A percentile compares a stretch with the other conserved stretches of the same genome.
Evolutionary conservation across 176 grass and related monocot species (phyloP).

Genomic region (Tuctoria greenei): DNA sequence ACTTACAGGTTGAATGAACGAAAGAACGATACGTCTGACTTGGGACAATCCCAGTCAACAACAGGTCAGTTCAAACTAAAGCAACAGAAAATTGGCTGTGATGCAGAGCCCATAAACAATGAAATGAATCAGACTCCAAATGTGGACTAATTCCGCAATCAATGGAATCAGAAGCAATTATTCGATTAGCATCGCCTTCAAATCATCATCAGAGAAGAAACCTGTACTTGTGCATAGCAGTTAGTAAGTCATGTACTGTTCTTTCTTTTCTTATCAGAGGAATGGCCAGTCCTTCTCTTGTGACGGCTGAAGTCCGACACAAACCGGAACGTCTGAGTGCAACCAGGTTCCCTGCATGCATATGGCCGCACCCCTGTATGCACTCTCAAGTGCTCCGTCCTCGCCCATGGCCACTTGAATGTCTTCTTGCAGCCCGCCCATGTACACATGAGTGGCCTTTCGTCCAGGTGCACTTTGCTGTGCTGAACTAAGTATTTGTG

Average conservation of each 20-base stretch:
- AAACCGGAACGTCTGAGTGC: slow-evolving; percentile 91
- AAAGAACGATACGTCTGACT: slow-evolving; percentile 45
- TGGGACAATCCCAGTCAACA: slow-evolving; percentile 41
- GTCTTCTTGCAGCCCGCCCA: slow-evolving; percentile 85
- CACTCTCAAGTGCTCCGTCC: slow-evolving; percentile 93
- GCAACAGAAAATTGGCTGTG: slow-evolving; percentile 27
- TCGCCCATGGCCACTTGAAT: slow-evolving; percentile 99
- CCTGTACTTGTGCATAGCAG: slow-evolving; percentile 38
- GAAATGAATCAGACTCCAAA: slow-evolving; percentile 60
- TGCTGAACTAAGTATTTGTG: slow-evolving; percentile 97
- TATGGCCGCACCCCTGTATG: slow-evolving; percentile 90
- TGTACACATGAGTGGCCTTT: slow-evolving; percentile 79
- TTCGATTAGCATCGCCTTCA: slow-evolving; percentile 51
- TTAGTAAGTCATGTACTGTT: slow-evolving; percentile 62
- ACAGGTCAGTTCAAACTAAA: slow-evolving; percentile 46
- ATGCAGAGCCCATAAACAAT: slow-evolving; percentile 40
- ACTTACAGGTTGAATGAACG: slow-evolving; percentile 8
- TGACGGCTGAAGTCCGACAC: slow-evolving; percentile 98
- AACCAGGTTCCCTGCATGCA: slow-evolving; percentile 72
- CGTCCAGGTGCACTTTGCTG: slow-evolving; percentile 92
- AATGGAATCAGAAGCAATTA: slow-evolving; percentile 54
- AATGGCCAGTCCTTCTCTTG: slow-evolving; percentile 98
- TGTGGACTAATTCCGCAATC: slow-evolving; percentile 38
- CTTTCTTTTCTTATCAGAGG: slow-evolving; percentile 61
- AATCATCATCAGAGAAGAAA: slow-evolving; percentile 47